Evolutionary conservation across 805 yeast genomes (phyloP), one percentile per base, ranked within the genome.

Genomic region (Lachancea fermentati): DNA sequence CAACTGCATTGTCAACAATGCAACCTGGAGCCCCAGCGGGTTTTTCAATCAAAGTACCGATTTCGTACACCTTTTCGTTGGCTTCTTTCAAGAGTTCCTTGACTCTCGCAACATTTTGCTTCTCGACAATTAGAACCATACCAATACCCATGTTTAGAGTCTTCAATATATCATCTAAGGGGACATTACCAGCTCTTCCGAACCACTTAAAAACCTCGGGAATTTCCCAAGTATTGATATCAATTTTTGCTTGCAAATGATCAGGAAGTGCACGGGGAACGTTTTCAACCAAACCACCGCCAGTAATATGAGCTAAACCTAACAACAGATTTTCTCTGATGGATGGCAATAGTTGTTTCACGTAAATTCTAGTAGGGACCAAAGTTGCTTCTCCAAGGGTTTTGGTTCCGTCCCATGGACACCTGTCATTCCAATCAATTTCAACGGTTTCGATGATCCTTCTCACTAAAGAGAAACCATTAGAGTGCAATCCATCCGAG

Each of bases 101-200:
- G 15, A 79, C 81, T 48, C 68, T 67, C 1, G 69, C 76, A 16
- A 76, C 96, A 37, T 85, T 77, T 47, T 73, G 80, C 36, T 69
- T 63, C 61, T 77, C 80, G 19, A 86, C 96, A 53, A 91, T 83
- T 29, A 84, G 76, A 30, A 87, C 88, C 97, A 91, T 91, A 55
- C 98, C 98, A 54, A 93, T 75, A 68, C 99, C 99, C 73, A 91
- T 73, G 66, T 93, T 93, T 62, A 93, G 77, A 8, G 98, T 94
- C 72, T 87, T 91, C 54, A 86, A 68, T 46, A 87, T 78, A 64
- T 94, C 98, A 16, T 68, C 68, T 37, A 74, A 67, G 36, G 98
- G 97, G 29, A 94, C 95, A 57, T 81, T 81, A 47, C 98, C 99
- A 36, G 87, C 79, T 55, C 73, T 74, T 34, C 95, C 96, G 41